Evolutionary conservation across 805 yeast genomes (phyloP), one percentile per base, ranked within the genome.

Genomic region (Lipomyces mesembrius): DNA sequence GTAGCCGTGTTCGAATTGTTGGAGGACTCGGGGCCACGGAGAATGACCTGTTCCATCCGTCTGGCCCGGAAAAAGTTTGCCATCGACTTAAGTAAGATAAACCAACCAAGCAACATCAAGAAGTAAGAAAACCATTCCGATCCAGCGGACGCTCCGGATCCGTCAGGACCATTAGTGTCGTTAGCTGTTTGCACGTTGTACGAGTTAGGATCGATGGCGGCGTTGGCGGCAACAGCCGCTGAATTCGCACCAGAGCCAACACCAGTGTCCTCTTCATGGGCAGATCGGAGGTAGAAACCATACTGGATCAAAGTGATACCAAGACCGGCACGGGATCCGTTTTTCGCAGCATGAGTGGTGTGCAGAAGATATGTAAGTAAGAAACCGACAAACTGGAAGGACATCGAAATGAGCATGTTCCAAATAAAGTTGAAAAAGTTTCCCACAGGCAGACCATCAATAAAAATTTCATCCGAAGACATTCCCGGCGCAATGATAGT

Each of bases 361-460:
- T 95, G 98, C 63, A 95, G 81, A 57, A 94, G 80, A 76, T 93
- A 95, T 7, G 98, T 93, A 63, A 94, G 82, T 54, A 95, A 82
- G 78, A 95, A 95, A 2, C 99, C 99, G 39, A 94, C 89, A 76
- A 90, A 91, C 78, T 94, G 97, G 81, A 95, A 95, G 53, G 96
- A 89, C n/a, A 91, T 84, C 29, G 97, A 87, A 2, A 95, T 96
- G 72, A 92, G 83, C 72, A 87, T 83, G 78, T 93, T 94, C 98
- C 99, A 94, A 4, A 91, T 78, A 74, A 93, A 88, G 75, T 91
- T 91, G 49, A 96, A 87, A n/a, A 90, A 77, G 74, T 90, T 90
- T 1, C 99, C 99, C 37, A 94, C 98, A 0, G 99, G 98, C 71
- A 95, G 81, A 0, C 98, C 98, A 72, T 94, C 97, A 39, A 95